Evolutionary conservation across 257 asterid species (phyloP).

Genomic region (Nyctanthes arbortristis): DNA sequence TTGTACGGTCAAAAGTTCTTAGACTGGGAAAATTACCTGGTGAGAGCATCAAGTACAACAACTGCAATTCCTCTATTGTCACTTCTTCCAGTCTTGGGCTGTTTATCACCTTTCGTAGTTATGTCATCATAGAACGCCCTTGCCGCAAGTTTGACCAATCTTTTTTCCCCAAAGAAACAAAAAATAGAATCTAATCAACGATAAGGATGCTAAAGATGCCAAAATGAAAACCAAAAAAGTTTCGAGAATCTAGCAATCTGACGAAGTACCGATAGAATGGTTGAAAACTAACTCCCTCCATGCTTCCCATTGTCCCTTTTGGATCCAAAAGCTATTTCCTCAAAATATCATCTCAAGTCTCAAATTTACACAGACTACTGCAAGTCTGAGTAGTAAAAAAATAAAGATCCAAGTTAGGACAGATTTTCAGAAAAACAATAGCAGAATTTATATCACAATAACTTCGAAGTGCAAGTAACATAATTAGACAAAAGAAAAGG

Average conservation of each 20-base stretch:
- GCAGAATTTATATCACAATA: too few relatives aligned
- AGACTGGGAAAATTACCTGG: constrained; percentile 49
- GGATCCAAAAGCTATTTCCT: neutral
- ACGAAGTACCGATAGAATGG: constrained; percentile 32
- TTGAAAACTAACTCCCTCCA: constrained; percentile 23
- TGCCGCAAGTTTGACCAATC: constrained; percentile 88
- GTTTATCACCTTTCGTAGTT: constrained; percentile 84
- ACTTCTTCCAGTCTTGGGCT: constrained; percentile 78
- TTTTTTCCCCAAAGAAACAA: constrained; percentile 20
- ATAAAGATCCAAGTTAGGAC: too few relatives aligned
- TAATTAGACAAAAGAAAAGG: too few relatives aligned
- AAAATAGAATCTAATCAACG: neutral
- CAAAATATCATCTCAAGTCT: neutral
- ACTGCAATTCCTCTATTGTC: constrained; percentile 95
- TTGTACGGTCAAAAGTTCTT: neutral
- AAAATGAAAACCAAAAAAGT: neutral
- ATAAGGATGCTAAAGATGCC: neutral
- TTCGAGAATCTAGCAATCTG: neutral
- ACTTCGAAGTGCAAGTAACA: too few relatives aligned
- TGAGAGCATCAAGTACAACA: constrained; percentile 92
- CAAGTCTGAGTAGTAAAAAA: neutral
- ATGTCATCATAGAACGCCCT: constrained; percentile 93
- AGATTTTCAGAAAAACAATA: too few relatives aligned
- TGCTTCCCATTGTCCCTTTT: neutral
- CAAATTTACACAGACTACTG: neutral